Conservation (phyloP, 768 basidiomycete genomes). For the Lyophyllum decastes region DNA sequence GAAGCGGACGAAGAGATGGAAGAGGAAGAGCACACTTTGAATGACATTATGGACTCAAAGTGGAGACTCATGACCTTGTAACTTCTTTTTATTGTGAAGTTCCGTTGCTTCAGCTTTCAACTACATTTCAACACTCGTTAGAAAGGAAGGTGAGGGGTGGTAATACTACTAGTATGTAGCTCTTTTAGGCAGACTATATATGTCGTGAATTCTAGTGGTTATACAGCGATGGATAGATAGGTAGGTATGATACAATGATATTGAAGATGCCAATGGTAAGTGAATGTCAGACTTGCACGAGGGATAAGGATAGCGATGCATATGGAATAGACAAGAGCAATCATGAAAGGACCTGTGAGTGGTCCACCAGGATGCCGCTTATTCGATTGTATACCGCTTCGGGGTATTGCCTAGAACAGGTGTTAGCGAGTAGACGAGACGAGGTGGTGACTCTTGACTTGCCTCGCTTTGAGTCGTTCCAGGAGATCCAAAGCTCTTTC, state of each 20-base stretch:
- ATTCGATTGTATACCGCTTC: slow-evolving; percentile 80
- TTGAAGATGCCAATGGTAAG: slow-evolving; percentile 8
- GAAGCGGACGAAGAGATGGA: slow-evolving; percentile 19
- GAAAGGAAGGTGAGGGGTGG: slow-evolving; percentile 9
- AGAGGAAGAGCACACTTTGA: slow-evolving; percentile 24
- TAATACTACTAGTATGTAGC: neutral
- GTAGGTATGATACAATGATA: slow-evolving; percentile 13
- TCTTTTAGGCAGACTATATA: slow-evolving; percentile 10
- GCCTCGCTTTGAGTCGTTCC: slow-evolving; percentile 73
- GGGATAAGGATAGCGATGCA: neutral
- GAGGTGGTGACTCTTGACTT: slow-evolving; percentile 20
- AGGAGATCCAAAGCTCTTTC: slow-evolving; percentile 70
- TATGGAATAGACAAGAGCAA: neutral
- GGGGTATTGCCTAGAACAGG: slow-evolving; percentile 60
- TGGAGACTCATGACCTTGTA: slow-evolving; percentile 22
- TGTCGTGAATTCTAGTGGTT: neutral
- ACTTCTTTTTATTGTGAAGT: neutral
- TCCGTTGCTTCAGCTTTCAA: slow-evolving; percentile 1
- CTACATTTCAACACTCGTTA: neutral
- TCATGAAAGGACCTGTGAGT: slow-evolving; percentile 48
- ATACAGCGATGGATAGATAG: slow-evolving; percentile 8
- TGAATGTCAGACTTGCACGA: neutral
- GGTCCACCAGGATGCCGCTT: slow-evolving; percentile 78
- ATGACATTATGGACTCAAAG: slow-evolving; percentile 16
- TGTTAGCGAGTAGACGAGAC: neutral